Evolutionary conservation across 345 rosid genomes (phyloP).

Genomic region (Boechera retrofracta): DNA sequence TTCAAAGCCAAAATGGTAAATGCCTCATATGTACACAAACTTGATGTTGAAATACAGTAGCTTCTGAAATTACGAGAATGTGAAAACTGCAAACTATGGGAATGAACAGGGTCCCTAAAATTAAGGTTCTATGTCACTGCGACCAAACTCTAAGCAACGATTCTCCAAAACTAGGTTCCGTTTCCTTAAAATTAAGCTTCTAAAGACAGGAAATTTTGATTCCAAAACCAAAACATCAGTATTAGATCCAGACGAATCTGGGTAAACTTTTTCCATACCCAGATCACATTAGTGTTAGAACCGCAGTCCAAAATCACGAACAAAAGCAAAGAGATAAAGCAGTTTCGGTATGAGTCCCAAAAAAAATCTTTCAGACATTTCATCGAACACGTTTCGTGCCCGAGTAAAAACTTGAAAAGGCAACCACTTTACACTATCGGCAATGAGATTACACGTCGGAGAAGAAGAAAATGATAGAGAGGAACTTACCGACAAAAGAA

Average conservation of each 20-base stretch:
- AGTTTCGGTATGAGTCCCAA: background rate
- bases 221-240: background rate
- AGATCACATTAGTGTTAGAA: background rate
- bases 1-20: background rate
- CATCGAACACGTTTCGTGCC: conserved; percentile 34
- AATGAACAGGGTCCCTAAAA: background rate
- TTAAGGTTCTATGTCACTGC: conserved; percentile 12
- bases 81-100: background rate
- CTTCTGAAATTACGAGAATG: background rate
- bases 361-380: conserved; percentile 19
- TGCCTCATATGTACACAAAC: conserved; percentile 3
- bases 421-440: background rate
- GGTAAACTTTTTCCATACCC: background rate
- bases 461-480: background rate
- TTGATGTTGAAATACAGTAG: conserved; percentile 11
- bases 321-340: background rate
- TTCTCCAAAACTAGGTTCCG: background rate
- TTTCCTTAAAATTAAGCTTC: background rate
- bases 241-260: conserved; percentile 14
- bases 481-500: conserved; percentile 19
- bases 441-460: background rate
- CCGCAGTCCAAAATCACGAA: background rate
- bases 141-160: conserved; percentile 5
- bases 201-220: conserved; percentile 11
- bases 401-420: background rate